A percentile compares a stretch with the other conserved stretches of the same genome.
These are phyloP conservation scores for Diaporthe citrichinensis DNA, from an alignment of 2,329 filamentous ascomycete species.

Conservation along the genomic window DNA sequence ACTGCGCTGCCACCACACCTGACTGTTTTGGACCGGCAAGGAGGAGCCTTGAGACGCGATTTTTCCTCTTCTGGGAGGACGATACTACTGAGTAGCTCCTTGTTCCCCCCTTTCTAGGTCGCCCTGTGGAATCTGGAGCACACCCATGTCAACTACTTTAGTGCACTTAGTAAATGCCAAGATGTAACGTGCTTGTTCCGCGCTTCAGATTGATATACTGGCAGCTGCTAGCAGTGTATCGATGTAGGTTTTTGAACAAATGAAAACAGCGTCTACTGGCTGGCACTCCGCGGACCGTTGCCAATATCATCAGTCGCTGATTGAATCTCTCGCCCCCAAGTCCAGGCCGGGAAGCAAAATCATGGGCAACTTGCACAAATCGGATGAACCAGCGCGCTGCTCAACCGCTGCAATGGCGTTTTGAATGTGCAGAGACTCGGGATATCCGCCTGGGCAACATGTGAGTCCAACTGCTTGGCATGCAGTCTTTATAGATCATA, in stretches of 20 bases:
- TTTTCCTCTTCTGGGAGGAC: conserved; percentile 13
- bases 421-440: conserved; percentile 1
- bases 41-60: conserved; percentile 4
- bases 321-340: background rate
- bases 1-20: background rate
- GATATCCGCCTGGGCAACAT: background rate
- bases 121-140: background rate
- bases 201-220: background rate
- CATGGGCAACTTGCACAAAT: background rate
- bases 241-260: background rate
- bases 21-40: conserved; percentile 13
- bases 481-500: background rate
- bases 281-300: background rate
- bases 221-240: background rate
- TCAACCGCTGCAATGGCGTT: background rate
- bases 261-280: background rate
- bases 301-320: background rate
- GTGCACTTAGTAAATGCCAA: background rate
- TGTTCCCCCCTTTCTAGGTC: too few species aligned
- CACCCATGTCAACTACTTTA: conserved; percentile 1
- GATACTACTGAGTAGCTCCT: conserved; percentile 5
- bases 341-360: background rate
- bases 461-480: background rate
- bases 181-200: background rate
- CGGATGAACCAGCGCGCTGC: background rate